Percentiles rank a stretch among this genome's conserved stretches.
Evolutionary conservation across 345 rosid genomes (phyloP).

Genomic region (Eucalyptus sideroxylon): DNA sequence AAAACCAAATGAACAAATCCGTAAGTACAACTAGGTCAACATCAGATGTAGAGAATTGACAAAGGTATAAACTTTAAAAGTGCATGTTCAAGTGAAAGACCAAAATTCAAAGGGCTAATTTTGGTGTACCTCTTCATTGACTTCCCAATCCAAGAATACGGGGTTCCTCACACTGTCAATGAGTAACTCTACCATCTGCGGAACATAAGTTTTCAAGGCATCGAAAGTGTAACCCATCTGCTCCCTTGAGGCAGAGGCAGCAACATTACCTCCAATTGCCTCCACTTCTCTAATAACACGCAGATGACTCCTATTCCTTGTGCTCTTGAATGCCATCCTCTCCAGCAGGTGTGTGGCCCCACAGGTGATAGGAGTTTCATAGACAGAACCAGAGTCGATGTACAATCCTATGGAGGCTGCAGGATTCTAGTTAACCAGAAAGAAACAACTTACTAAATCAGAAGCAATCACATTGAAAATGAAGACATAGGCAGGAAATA

Average conservation of each 20-base stretch:
- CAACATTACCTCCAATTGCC: conserved; percentile 79
- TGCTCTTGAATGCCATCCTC: conserved; percentile 90
- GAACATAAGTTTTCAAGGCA: conserved; percentile 83
- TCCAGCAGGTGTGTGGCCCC: conserved; percentile 89
- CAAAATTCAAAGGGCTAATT: neutral
- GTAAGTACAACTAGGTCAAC: neutral
- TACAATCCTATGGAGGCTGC: conserved; percentile 79
- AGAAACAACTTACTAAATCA: neutral
- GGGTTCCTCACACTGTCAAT: conserved; percentile 87
- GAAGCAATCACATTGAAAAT: neutral
- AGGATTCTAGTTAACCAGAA: conserved; percentile 36
- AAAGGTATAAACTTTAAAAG: neutral
- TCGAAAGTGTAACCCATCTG: conserved; percentile 85
- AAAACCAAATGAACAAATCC: neutral
- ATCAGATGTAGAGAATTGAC: neutral
- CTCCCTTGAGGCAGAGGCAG: conserved; percentile 81
- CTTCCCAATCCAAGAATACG: conserved; percentile 89
- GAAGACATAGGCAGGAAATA: neutral
- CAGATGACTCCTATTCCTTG: conserved; percentile 70
- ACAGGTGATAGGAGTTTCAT: conserved; percentile 55
- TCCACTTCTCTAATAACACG: conserved; percentile 84
- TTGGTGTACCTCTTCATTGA: conserved; percentile 54
- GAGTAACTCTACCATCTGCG: conserved; percentile 84
- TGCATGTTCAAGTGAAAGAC: neutral
- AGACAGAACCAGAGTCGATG: conserved; percentile 67